These are phyloP conservation scores for Leccinum variicolor DNA, from an alignment of 768 basidiomycete species.

Conservation along the genomic window DNA sequence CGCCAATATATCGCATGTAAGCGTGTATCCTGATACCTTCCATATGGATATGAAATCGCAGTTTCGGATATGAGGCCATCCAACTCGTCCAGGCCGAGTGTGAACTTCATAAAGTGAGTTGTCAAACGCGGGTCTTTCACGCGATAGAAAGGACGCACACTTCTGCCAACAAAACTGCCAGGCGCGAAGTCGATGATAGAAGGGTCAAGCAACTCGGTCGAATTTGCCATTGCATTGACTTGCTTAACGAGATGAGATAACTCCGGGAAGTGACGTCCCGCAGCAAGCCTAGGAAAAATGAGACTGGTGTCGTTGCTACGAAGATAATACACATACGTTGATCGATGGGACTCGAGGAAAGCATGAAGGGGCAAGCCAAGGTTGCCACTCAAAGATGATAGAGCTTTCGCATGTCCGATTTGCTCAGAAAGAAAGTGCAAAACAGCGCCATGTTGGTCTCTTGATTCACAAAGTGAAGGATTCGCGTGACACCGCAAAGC, in stretches of 20 bases:
- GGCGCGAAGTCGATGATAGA: constrained; percentile 24
- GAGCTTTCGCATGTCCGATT: constrained; percentile 24
- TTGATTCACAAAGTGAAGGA: constrained; percentile 6
- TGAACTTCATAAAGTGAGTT: constrained; percentile 12
- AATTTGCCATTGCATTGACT: constrained; percentile 15
- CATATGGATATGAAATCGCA: background rate
- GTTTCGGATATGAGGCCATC: constrained; percentile 13
- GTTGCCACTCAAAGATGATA: constrained; percentile 19
- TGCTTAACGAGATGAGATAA: background rate
- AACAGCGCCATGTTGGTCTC: constrained; percentile 17
- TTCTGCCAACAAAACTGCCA: constrained; percentile 29
- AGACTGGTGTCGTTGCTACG: background rate
- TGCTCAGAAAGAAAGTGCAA: constrained; percentile 29
- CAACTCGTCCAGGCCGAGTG: constrained; percentile 30
- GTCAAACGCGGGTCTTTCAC: background rate
- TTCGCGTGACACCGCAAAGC: constrained; percentile 2
- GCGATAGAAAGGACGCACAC: constrained; percentile 12
- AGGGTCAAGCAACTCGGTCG: constrained; percentile 17
- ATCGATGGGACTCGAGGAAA: constrained; percentile 21
- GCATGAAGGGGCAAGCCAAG: constrained; percentile 20
- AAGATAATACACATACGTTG: constrained; percentile 15
- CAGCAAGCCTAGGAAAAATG: constrained; percentile 12
- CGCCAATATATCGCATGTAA: constrained; percentile 28
- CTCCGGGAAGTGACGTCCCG: background rate
- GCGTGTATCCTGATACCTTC: constrained; percentile 8